Evolutionary conservation across 2,329 filamentous ascomycete species (phyloP).

Genomic region (Rhynchosporium agropyri): DNA sequence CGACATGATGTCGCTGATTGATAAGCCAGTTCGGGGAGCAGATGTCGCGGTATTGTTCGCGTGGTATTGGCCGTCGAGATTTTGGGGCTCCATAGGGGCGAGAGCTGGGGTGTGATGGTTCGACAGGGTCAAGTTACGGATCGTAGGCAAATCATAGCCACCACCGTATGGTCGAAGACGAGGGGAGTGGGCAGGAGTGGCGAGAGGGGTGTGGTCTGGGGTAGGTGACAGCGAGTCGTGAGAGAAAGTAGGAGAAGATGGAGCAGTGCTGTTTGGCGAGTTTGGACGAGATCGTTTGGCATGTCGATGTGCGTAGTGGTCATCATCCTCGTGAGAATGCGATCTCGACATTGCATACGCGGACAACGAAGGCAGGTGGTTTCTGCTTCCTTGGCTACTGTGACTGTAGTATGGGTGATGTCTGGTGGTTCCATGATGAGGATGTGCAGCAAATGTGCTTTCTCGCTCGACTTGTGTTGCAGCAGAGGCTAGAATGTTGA

Average conservation of each 20-base stretch:
- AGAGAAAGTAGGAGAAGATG: slow-evolving; percentile 94
- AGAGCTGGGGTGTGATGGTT: slow-evolving; percentile 63
- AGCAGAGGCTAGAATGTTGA: slow-evolving; percentile 62
- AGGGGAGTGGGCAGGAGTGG: slow-evolving; percentile 92
- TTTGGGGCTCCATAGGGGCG: slow-evolving; percentile 64
- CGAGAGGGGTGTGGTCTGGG: slow-evolving; percentile 97
- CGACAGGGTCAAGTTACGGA: slow-evolving; percentile 69
- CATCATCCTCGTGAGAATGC: slow-evolving; percentile 79
- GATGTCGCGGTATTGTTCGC: slow-evolving; percentile 44
- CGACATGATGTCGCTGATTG: slow-evolving; percentile 90
- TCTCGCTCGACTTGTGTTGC: slow-evolving; percentile 66
- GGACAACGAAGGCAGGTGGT: slow-evolving; percentile 56
- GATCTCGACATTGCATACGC: slow-evolving; percentile 95
- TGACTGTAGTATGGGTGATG: slow-evolving; percentile 58
- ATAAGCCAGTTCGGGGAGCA: slow-evolving; percentile 65
- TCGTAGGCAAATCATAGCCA: slow-evolving; percentile 81
- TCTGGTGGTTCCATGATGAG: slow-evolving; percentile 49
- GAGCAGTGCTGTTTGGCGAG: slow-evolving; percentile 92
- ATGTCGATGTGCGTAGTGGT: slow-evolving; percentile 72
- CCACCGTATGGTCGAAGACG: slow-evolving; percentile 74
- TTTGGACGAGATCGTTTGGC: slow-evolving; percentile 90
- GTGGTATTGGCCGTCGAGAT: slow-evolving; percentile 41
- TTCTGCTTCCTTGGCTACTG: slow-evolving; percentile 51
- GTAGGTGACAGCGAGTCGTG: slow-evolving; percentile 95
- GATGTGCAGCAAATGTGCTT: slow-evolving; percentile 40